Percentiles rank a stretch among this genome's conserved stretches.
Evolutionary conservation across 1,284 basidiomycete genomes (phyloP).

Genomic region (Hemileia vastatrix): DNA sequence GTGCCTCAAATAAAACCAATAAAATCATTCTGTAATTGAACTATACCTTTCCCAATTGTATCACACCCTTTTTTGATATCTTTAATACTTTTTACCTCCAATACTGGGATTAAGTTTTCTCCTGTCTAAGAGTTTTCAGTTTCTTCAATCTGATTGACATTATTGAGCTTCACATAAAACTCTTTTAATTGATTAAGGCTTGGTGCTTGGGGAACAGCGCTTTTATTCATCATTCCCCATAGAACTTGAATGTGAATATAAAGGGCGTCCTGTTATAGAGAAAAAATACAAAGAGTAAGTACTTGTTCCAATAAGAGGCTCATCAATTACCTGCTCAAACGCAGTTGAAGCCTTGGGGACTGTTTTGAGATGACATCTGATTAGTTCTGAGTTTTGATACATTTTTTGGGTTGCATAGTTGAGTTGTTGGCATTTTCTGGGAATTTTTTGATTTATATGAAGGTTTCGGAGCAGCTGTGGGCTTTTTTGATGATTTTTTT

Average conservation of each 20-base stretch:
- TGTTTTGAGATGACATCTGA: no score
- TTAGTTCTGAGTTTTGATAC: no score
- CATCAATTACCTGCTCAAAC: no score
- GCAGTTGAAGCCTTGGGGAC: no score
- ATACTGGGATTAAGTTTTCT: neutral
- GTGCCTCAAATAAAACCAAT: neutral
- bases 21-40: constrained; percentile 8
- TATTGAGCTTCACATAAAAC: neutral
- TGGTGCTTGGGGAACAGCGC: neutral
- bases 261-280: neutral
- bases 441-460: no score
- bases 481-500: no score
- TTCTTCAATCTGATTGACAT: neutral
- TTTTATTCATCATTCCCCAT: neutral
- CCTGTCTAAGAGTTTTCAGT: neutral
- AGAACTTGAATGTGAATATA: neutral
- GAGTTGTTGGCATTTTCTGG: no score
- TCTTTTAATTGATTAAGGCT: neutral
- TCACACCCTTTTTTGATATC: neutral
- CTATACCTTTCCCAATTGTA: constrained; percentile 2
- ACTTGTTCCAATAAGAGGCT: no score
- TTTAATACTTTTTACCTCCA: neutral
- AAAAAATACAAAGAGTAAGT: neutral
- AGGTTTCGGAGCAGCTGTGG: no score
- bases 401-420: no score